phyloP scores from a whole-genome alignment of 371 early-diverging fungal genomes.

The Blastocladiella emersonii region DNA sequence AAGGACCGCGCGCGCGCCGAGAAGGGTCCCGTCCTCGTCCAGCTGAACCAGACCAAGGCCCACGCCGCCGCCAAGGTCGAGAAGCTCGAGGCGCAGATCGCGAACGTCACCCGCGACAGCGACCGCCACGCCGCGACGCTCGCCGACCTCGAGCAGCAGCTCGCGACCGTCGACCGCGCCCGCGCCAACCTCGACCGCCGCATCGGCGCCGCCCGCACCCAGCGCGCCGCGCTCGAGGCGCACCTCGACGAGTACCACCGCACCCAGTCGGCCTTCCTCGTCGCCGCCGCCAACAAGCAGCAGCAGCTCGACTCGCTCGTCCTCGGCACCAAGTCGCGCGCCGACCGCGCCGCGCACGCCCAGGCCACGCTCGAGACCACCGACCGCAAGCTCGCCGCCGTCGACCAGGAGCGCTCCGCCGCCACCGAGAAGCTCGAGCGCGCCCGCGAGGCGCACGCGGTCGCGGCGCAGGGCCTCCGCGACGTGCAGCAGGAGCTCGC shows the following conservation, averaged over 20 bases:
- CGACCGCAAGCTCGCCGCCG: constrained; percentile 26
- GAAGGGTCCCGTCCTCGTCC: constrained; percentile 21
- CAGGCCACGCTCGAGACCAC: constrained; percentile 41
- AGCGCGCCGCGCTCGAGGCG: not conserved
- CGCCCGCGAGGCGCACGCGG: constrained; percentile 7
- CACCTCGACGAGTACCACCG: not conserved
- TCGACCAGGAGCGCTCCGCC: constrained; percentile 32
- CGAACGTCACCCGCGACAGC: constrained; percentile 7
- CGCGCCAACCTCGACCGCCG: not conserved
- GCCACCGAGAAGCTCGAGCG: constrained; percentile 6
- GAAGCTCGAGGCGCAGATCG: constrained; percentile 22
- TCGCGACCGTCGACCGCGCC: not conserved
- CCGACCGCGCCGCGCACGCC: constrained; percentile 40
- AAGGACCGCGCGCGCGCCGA: constrained; percentile 44
- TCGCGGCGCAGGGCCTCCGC: not conserved
- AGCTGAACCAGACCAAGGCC: constrained; percentile 25
- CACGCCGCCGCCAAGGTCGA: constrained; percentile 29
- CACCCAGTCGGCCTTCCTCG: not conserved
- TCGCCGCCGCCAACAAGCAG: constrained; percentile 44
- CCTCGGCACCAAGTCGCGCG: constrained; percentile 46
- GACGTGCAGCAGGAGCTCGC: constrained; percentile 7
- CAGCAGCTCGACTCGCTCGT: constrained; percentile 49
- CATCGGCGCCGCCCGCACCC: not conserved
- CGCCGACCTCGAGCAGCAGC: not conserved
- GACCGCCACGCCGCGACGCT: not conserved